Conservation (phyloP, 495 filamentous ascomycete genomes). For the Hyaloscypha finlandica region DNA sequence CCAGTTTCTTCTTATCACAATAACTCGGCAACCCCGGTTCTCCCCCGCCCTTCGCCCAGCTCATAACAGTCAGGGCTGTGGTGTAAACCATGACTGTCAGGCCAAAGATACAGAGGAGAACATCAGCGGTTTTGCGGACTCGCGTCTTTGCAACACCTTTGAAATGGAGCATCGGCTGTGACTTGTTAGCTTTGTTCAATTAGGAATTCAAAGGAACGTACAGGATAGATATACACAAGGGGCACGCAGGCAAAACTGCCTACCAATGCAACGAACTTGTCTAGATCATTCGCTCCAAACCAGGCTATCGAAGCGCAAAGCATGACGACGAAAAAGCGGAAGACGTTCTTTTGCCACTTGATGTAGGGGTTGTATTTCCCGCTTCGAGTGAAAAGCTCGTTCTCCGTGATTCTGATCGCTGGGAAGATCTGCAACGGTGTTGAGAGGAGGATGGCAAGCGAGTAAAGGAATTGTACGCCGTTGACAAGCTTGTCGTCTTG, state of each 20-base stretch:
- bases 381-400: constrained; percentile 66
- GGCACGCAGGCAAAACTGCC: constrained; percentile 98
- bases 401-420: constrained; percentile 80
- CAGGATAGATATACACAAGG: constrained; percentile 95
- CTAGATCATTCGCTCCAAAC: constrained; percentile 88
- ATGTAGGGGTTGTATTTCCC: constrained; percentile 95
- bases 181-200: constrained; percentile 3
- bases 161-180: constrained; percentile 83
- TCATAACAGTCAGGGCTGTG: constrained; percentile 76
- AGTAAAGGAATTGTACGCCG: constrained; percentile 92
- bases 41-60: constrained; percentile 62
- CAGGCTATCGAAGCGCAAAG: constrained; percentile 85
- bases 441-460: constrained; percentile 86
- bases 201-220: constrained; percentile 40
- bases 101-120: constrained; percentile 77
- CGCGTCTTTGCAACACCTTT: constrained; percentile 69
- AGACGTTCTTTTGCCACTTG: constrained; percentile 98
- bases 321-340: constrained; percentile 88
- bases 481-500: constrained; percentile 97
- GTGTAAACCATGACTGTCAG: constrained; percentile 87
- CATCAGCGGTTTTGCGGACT: constrained; percentile 66
- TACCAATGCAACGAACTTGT: constrained; percentile 95
- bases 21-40: constrained; percentile 47
- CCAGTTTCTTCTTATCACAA: constrained; percentile 42
- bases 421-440: constrained; percentile 97